A percentile compares a stretch with the other conserved stretches of the same genome.
phyloP scores from a whole-genome alignment of 139 green algal genomes.

The Volvox reticuliferus region DNA sequence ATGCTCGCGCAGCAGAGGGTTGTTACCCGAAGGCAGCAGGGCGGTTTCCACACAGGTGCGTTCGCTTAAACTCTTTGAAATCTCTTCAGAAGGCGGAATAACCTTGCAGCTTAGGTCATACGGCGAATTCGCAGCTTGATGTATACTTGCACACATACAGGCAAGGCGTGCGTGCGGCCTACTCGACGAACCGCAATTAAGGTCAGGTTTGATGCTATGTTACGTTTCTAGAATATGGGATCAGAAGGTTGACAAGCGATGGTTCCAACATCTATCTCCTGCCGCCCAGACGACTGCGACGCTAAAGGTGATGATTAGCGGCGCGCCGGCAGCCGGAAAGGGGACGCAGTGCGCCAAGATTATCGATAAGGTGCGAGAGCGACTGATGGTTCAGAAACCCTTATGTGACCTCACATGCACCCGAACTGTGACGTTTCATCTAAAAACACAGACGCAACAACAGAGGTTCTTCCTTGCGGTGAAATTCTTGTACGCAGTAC shows the following conservation, averaged over 20 bases:
- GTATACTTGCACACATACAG: conserved; percentile 17
- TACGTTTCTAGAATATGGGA: not conserved
- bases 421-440: no score
- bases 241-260: no score
- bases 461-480: no score
- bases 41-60: not conserved
- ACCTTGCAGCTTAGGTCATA: no score
- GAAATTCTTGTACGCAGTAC: conserved; percentile 77
- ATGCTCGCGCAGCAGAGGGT: conserved; percentile 24
- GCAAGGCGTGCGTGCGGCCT: conserved; percentile 26
- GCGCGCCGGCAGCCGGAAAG: conserved; percentile 96
- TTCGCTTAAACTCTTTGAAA: not conserved
- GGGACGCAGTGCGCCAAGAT: conserved; percentile 96
- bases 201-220: not conserved
- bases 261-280: not conserved
- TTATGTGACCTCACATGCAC: not conserved
- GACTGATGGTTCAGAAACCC: not conserved
- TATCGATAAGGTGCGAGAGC: conserved; percentile 78
- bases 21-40: not conserved
- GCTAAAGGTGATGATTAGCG: conserved; percentile 94
- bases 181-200: not conserved
- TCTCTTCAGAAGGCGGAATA: no score
- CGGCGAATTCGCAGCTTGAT: not conserved
- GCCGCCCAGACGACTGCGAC: not conserved
- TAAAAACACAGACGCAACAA: no score